Percentiles rank a stretch among this genome's conserved stretches.
These are phyloP conservation scores for Botrytis byssoidea DNA, from an alignment of 2,329 filamentous ascomycete genomes.

Conservation along the genomic window DNA sequence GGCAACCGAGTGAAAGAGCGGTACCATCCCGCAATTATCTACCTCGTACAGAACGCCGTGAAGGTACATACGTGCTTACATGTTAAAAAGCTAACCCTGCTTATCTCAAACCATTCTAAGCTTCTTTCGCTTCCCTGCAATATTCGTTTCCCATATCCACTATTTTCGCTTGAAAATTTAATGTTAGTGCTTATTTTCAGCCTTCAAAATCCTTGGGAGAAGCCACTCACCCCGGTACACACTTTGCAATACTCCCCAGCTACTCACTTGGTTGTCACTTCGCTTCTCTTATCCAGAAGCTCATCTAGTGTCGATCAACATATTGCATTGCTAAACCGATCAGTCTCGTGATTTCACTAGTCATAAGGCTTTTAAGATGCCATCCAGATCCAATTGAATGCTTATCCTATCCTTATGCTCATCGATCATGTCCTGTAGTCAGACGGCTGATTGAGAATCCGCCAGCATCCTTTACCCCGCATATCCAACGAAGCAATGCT, in stretches of 20 bases:
- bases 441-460: background rate
- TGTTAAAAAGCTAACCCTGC: slow-evolving; percentile 13
- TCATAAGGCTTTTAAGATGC: slow-evolving; percentile 4
- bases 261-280: slow-evolving; percentile 27
- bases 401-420: background rate
- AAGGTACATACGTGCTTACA: slow-evolving; percentile 13
- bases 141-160: background rate
- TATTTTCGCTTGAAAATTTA: slow-evolving; percentile 13
- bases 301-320: background rate
- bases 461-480: slow-evolving; percentile 9
- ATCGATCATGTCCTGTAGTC: slow-evolving; percentile 2
- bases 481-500: slow-evolving; percentile 10
- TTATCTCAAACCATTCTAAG: slow-evolving; percentile 23
- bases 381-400: background rate
- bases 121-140: slow-evolving; percentile 21
- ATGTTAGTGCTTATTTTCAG: slow-evolving; percentile 37
- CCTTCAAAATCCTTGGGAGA: slow-evolving; percentile 27
- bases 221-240: slow-evolving; percentile 25
- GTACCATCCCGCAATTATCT: slow-evolving; percentile 15
- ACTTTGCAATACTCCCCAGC: slow-evolving; percentile 17
- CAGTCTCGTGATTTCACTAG: background rate
- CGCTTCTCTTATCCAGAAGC: slow-evolving; percentile 26
- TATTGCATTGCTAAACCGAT: background rate
- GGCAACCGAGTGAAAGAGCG: slow-evolving; percentile 10
- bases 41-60: slow-evolving; percentile 13